Conservation (phyloP, 2,329 filamentous ascomycete species). For the Colletotrichum theobromicola region DNA sequence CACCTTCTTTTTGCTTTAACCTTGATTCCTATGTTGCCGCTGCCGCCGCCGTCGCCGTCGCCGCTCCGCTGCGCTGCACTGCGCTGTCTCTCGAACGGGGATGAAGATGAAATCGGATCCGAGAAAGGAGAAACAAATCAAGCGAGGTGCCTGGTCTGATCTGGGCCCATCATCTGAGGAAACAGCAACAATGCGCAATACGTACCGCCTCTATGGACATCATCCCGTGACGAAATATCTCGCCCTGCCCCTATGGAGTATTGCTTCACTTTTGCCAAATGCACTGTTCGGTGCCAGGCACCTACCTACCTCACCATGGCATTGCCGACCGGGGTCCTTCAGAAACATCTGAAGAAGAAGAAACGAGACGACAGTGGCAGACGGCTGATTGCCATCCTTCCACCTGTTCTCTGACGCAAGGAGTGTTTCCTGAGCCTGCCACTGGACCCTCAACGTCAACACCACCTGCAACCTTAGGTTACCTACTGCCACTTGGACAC, state of each 20-base stretch:
- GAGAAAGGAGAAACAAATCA: not conserved
- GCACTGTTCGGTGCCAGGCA: not conserved
- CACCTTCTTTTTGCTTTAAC: not conserved
- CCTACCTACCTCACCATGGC: too few relatives aligned
- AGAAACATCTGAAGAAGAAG: not conserved
- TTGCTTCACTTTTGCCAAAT: not conserved
- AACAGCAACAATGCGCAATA: not conserved
- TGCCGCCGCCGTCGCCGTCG: not conserved
- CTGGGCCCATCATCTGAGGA: not conserved
- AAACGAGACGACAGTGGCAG: not conserved
- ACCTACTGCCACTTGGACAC: not conserved
- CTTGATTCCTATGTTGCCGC: not conserved
- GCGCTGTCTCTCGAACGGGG: not conserved
- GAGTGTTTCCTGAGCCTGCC: constrained; percentile 10
- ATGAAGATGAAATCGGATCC: constrained; percentile 1
- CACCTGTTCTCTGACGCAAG: constrained; percentile 2
- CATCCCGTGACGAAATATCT: not conserved
- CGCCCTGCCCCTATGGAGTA: not conserved
- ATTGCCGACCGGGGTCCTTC: not conserved
- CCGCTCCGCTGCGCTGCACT: too few relatives aligned
- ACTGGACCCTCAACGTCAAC: not conserved
- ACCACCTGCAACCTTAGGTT: not conserved
- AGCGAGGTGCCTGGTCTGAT: not conserved
- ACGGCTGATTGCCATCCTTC: not conserved
- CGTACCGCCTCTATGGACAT: not conserved